Evolutionary conservation across 2,329 filamentous ascomycete genomes (phyloP).

Genomic region (Ascochyta viciae-villosae): DNA sequence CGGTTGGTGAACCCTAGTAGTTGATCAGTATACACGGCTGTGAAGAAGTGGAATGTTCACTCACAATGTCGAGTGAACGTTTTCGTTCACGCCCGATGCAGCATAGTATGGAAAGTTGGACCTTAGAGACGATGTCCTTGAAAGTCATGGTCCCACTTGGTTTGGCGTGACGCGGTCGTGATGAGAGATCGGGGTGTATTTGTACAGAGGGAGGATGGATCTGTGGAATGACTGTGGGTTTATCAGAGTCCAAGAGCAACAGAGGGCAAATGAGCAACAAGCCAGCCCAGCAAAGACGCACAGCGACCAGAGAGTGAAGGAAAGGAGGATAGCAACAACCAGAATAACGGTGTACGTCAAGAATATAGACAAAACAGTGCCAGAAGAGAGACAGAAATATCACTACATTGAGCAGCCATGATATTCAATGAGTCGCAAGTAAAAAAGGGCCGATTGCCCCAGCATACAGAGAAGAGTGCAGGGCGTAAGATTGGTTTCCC

Average conservation of each 20-base stretch:
- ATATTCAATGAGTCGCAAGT: slow-evolving; percentile 8
- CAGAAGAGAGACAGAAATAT: slow-evolving; percentile 5
- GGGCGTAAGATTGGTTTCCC: slow-evolving; percentile 28
- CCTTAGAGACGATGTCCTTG: slow-evolving; percentile 28
- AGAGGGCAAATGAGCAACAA: slow-evolving; percentile 22
- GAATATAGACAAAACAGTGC: slow-evolving; percentile 8
- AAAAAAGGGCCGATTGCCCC: slow-evolving; percentile 6
- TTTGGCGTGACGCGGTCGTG: background rate
- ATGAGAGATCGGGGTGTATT: background rate
- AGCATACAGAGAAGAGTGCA: slow-evolving; percentile 6
- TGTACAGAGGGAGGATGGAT: background rate
- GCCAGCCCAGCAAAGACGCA: slow-evolving; percentile 10
- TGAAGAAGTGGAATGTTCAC: background rate
- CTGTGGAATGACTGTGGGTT: slow-evolving; percentile 10
- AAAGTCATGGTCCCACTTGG: slow-evolving; percentile 29
- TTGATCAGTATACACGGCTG: background rate
- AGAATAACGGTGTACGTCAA: slow-evolving; percentile 9
- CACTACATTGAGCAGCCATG: slow-evolving; percentile 11
- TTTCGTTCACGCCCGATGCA: slow-evolving; percentile 31
- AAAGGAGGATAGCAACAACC: background rate
- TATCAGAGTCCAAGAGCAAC: slow-evolving; percentile 17
- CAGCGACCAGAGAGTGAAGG: slow-evolving; percentile 5
- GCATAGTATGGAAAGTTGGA: slow-evolving; percentile 37
- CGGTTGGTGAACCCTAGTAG: slow-evolving; percentile 36
- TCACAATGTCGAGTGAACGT: slow-evolving; percentile 32